phyloP scores from a whole-genome alignment of 78 protist species.

The Guillardia theta region DNA sequence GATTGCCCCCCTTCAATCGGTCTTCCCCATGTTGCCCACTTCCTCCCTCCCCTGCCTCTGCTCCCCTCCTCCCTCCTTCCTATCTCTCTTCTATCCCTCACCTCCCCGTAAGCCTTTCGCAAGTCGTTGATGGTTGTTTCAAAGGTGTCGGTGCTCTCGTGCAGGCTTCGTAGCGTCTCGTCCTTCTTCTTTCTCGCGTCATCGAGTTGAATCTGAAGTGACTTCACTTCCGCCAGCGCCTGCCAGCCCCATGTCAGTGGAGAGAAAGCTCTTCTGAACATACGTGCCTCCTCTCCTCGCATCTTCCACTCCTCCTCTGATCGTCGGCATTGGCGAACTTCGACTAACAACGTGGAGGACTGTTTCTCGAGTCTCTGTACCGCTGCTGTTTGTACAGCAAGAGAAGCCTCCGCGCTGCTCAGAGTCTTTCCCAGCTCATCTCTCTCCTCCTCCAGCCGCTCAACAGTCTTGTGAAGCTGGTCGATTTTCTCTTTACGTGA shows the following conservation, averaged over 20 bases:
- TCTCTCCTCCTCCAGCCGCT: neutral
- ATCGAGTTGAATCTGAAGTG: neutral
- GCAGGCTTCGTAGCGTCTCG: too few relatives aligned
- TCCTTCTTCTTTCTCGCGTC: neutral
- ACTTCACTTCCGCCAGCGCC: neutral
- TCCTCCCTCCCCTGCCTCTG: too few relatives aligned
- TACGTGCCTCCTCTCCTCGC: too few relatives aligned
- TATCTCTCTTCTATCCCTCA: neutral
- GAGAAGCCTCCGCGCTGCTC: neutral
- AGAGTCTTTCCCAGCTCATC: neutral
- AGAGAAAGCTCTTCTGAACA: too few relatives aligned
- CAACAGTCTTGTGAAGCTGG: too few relatives aligned
- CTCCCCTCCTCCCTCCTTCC: too few relatives aligned
- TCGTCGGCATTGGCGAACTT: neutral
- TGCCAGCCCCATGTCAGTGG: neutral
- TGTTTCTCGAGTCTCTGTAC: neutral
- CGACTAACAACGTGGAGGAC: neutral
- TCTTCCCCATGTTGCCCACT: too few relatives aligned
- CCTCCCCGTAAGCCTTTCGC: neutral
- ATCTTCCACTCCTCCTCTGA: conserved; percentile 1
- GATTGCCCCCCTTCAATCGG: too few relatives aligned
- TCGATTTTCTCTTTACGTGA: too few relatives aligned
- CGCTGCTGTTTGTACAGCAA: neutral
- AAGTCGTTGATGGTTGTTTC: neutral
- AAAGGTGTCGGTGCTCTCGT: too few relatives aligned